Conservation (phyloP, 2,329 filamentous ascomycete species). For the Aspergillus versicolor region DNA sequence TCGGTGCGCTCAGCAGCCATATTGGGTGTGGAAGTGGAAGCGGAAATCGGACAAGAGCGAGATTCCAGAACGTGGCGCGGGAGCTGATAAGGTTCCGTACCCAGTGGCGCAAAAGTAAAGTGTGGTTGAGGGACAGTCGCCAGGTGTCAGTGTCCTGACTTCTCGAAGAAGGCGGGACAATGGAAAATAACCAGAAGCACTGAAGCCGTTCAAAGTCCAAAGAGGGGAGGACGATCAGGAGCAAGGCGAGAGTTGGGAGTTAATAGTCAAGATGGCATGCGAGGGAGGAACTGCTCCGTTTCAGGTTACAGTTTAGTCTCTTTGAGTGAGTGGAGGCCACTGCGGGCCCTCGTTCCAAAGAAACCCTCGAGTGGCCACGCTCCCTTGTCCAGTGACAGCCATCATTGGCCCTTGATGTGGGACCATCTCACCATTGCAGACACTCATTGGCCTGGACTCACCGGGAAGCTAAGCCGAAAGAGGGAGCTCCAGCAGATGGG, state of each 20-base stretch:
- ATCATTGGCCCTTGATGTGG: background rate
- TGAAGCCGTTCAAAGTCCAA: background rate
- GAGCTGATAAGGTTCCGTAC: background rate
- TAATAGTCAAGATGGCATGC: constrained; percentile 10
- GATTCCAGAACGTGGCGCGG: background rate
- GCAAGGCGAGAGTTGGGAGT: constrained; percentile 2
- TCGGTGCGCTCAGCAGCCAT: constrained; percentile 23
- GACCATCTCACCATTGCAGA: background rate
- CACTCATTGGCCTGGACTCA: constrained; percentile 16
- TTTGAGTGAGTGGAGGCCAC: background rate
- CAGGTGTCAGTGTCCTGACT: background rate
- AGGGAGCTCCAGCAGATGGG: constrained; percentile 37
- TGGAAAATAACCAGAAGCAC: background rate
- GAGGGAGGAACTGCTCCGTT: constrained; percentile 1
- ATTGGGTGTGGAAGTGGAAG: background rate
- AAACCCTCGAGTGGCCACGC: background rate
- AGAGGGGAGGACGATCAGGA: constrained; percentile 2
- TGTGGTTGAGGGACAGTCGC: background rate
- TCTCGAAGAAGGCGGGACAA: background rate
- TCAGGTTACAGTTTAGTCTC: background rate
- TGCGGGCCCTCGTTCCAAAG: background rate
- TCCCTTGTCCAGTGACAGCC: constrained; percentile 4
- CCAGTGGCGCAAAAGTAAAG: background rate
- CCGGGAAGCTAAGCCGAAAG: constrained; percentile 29
- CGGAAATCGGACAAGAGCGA: background rate